phyloP scores from a whole-genome alignment of 2,329 filamentous ascomycete genomes.

The Aspergillus pseudotamarii region DNA sequence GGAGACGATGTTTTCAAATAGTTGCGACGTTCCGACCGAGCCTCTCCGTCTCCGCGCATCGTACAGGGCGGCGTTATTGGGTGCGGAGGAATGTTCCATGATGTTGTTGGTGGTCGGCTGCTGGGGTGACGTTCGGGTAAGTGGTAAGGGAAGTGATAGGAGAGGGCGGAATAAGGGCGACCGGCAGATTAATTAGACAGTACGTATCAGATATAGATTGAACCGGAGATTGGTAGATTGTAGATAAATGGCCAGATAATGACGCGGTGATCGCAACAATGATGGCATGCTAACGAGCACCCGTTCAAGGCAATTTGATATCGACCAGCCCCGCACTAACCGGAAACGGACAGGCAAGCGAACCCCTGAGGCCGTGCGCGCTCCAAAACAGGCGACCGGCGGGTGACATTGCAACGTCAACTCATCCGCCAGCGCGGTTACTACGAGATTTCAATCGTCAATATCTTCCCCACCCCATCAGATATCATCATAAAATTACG shows the following conservation, averaged over 20 bases:
- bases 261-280: conserved; percentile 6
- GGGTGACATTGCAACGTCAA: conserved; percentile 49
- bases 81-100: conserved; percentile 39
- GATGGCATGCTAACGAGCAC: conserved; percentile 17
- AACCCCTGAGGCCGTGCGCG: conserved; percentile 47
- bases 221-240: neutral
- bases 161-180: neutral
- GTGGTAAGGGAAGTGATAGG: conserved; percentile 4
- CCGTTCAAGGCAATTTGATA: conserved; percentile 41
- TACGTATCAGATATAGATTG: too few relatives aligned
- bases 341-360: conserved; percentile 42
- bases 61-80: conserved; percentile 49
- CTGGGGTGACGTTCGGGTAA: neutral
- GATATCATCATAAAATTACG: conserved; percentile 60
- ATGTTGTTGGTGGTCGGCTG: conserved; percentile 9
- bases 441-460: conserved; percentile 34
- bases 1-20: conserved; percentile 94
- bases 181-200: neutral
- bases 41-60: conserved; percentile 47
- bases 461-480: conserved; percentile 50
- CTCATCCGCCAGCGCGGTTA: conserved; percentile 42
- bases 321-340: conserved; percentile 48
- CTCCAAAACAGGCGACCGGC: conserved; percentile 44
- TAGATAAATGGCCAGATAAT: neutral
- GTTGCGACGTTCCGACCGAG: conserved; percentile 59